phyloP scores from a whole-genome alignment of 2,329 filamentous ascomycete species.

The Exophiala sp. region DNA sequence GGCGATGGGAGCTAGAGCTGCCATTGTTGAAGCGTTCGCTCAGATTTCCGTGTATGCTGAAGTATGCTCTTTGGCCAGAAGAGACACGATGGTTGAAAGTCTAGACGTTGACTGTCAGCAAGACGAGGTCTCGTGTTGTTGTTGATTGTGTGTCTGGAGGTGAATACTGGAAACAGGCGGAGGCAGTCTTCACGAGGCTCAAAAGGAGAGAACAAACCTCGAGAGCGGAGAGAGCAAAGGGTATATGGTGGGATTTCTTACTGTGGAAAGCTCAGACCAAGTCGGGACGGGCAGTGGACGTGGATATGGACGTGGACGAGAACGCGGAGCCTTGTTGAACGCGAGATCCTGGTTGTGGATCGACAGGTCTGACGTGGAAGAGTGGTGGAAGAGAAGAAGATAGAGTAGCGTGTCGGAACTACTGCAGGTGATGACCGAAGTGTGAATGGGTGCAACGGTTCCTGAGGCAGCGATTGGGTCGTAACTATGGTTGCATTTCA shows the following conservation, averaged over 20 bases:
- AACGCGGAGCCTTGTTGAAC: constrained; percentile 16
- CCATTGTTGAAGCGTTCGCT: constrained; percentile 24
- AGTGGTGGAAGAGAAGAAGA: constrained; percentile 8
- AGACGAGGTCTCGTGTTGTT: not conserved
- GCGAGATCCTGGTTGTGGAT: constrained; percentile 12
- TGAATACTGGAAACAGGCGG: not conserved
- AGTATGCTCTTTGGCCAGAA: too few relatives aligned
- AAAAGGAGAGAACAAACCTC: constrained; percentile 6
- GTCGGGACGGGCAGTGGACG: constrained; percentile 2
- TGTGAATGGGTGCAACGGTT: constrained; percentile 5
- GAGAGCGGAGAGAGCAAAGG: constrained; percentile 7
- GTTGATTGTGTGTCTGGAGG: not conserved
- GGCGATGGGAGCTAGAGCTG: constrained; percentile 30
- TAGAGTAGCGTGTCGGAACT: constrained; percentile 14
- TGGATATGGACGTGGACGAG: not conserved
- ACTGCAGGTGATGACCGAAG: constrained; percentile 22
- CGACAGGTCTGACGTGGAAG: not conserved
- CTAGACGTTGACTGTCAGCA: not conserved
- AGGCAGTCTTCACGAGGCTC: constrained; percentile 5
- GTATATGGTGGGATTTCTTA: constrained; percentile 12
- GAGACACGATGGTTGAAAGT: not conserved
- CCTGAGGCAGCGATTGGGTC: constrained; percentile 25
- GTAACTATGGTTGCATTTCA: constrained; percentile 5
- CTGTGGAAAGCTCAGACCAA: constrained; percentile 14
- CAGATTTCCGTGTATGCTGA: not conserved